Evolutionary conservation across 768 basidiomycete species (phyloP), one percentile per base, ranked within the genome.

Genomic region (Collybia sp.): DNA sequence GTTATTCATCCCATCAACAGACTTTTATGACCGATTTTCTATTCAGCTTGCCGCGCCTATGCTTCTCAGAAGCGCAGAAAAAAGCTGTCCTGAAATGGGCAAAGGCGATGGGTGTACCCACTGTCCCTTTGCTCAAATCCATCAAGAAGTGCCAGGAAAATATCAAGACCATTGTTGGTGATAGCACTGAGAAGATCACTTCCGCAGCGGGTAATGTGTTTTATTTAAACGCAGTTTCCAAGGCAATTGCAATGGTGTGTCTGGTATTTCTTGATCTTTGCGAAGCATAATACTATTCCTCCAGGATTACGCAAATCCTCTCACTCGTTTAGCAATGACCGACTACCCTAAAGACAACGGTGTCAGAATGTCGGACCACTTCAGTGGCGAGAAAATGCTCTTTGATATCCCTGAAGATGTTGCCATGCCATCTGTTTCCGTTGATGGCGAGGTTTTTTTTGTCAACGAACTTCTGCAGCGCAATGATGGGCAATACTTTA

Each of bases 11-110:
- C n/a, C 19, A 15, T 6, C 34, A 38, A 6, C 12, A 65, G 61
- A 50, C 59, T 32, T 62, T 65, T 40, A 42, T 56, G 5, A 66
- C 57, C 0, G 53, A 60, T 30, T 41, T 66, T 9, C 48, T 69
- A 5, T 69, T 69, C 42, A 62, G 55, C 33, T 67, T 63, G 1
- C 56, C 64, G 0, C 43, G 45, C 12, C 49, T 66, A 0, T 49
- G 53, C 13, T 69, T 69, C 43, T 69, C 60, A 1, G 43, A 51
- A 6, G 44, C 47, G 5, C 65, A 68, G 40, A 53, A 68, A 45
- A 47, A 32, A 12, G 60, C 60, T 1, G 43, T 69, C 6, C 43
- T 66, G 2, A 33, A 31, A 0, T 69, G 60, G 62, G 66, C 55
- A 2, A 60, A 50, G 30, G 56, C 50, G 0, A 43, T 69, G 3